A percentile compares a stretch with the other conserved stretches of the same genome.
Conservation (phyloP, 805 yeast genomes). For the Metschnikowia sp. region DNA sequence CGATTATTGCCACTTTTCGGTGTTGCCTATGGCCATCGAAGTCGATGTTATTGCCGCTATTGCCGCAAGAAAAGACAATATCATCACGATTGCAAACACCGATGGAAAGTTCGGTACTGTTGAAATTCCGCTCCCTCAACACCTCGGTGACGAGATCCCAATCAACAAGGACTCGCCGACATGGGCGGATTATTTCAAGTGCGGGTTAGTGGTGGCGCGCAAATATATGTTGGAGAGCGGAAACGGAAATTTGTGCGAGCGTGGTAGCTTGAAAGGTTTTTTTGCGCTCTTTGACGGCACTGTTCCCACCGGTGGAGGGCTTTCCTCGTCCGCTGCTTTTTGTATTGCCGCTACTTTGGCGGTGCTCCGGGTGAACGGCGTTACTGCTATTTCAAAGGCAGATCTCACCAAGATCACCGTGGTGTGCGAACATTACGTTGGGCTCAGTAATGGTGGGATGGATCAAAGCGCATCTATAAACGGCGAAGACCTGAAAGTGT, state of each 20-base stretch:
- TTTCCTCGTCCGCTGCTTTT: constrained; percentile 70
- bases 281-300: constrained; percentile 55
- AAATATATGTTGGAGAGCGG: constrained; percentile 28
- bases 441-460: constrained; percentile 79
- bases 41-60: constrained; percentile 59
- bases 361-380: constrained; percentile 51
- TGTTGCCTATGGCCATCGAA: constrained; percentile 71
- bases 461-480: constrained; percentile 72
- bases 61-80: constrained; percentile 1
- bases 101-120: constrained; percentile 33
- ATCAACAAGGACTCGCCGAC: constrained; percentile 50
- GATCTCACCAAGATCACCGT: constrained; percentile 59
- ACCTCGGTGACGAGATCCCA: constrained; percentile 31
- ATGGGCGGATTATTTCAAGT: constrained; percentile 70
- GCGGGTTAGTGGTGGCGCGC: constrained; percentile 61
- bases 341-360: constrained; percentile 63
- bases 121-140: constrained; percentile 44
- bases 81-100: constrained; percentile 29
- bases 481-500: constrained; percentile 56
- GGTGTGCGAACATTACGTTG: constrained; percentile 66
- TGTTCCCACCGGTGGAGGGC: constrained; percentile 72
- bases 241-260: constrained; percentile 22
- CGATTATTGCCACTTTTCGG: constrained; percentile 65
- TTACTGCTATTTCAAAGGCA: constrained; percentile 40
- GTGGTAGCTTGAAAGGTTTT: constrained; percentile 42